Evolutionary conservation across 106 monocot species (phyloP), one percentile per base, ranked within the genome.

Genomic region (Platanthera zijinensis): DNA sequence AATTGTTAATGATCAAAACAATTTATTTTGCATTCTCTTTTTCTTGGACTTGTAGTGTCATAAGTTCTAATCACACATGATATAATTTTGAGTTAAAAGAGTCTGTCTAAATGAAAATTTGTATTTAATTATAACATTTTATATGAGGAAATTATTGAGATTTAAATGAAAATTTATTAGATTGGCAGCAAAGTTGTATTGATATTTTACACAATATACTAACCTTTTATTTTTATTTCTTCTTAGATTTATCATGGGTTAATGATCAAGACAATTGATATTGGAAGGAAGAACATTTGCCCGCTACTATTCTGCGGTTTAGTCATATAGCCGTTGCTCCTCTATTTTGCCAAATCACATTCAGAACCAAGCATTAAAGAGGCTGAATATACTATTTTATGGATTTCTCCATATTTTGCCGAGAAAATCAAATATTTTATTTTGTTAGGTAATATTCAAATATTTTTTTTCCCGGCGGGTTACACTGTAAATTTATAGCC

Each of bases 191-290:
- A 10, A 14, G 22, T 22, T 53, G n/a, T 9, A 30, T 30, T 30
- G 1, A 17, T 19, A 45, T 71, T 12, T 25, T 25, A 71, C 82
- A 2, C 39, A 39, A 2, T 39, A 39, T 39, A 39, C 39, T 39
- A 39, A 39, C 39, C 1, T 39, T 39, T 39, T 25, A 25, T 39
- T 39, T 39, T 39, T 39, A 39, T 39, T 39, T 39, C 39, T 39
- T 39, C 39, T 39, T 39, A 86, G 86, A 83, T 81, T 70, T 86
- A 73, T 83, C 83, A 64, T 80, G 83, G 83, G 75, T 57, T 53
- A 63, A 72, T 9, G 80, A 80, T 62, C 45, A 75, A 50, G 86
- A 86, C 39, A 80, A 80, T 48, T 83, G 80, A 86, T 45, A 77
- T 0, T 61, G 50, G 75, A 32, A 45, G 11, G 74, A 18, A 3